Conservation (phyloP, 768 basidiomycete genomes). For the Lactarius sp. region DNA sequence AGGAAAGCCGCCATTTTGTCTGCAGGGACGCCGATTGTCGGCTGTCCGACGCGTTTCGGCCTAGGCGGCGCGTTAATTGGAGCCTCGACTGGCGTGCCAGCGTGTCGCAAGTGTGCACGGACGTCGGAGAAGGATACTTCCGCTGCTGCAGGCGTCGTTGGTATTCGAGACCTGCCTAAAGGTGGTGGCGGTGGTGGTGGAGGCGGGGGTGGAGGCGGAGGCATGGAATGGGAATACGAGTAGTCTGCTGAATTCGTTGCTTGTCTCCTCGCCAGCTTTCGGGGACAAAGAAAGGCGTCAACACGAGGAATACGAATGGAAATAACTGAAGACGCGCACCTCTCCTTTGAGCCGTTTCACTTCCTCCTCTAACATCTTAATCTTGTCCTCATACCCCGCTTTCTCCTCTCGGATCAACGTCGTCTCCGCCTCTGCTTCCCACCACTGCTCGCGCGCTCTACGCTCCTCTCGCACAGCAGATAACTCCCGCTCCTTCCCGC, state of each 20-base stretch:
- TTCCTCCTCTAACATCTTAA: conserved; percentile 62
- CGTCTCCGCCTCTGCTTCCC: conserved; percentile 36
- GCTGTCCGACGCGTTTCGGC: conserved; percentile 47
- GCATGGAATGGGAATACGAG: conserved; percentile 10
- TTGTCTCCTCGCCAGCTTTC: conserved; percentile 14
- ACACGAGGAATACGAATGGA: neutral
- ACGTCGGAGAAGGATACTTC: conserved; percentile 48
- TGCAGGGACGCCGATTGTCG: conserved; percentile 63
- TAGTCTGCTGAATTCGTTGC: conserved; percentile 1
- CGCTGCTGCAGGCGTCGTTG: conserved; percentile 30
- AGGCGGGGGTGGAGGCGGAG: conserved; percentile 23
- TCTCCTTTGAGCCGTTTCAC: conserved; percentile 53
- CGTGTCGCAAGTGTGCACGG: conserved; percentile 62
- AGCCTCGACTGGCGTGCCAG: conserved; percentile 53
- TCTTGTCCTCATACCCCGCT: conserved; percentile 55
- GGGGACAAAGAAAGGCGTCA: neutral
- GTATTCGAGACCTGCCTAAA: conserved; percentile 10
- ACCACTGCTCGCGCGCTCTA: conserved; percentile 39
- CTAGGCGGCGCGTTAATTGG: conserved; percentile 51
- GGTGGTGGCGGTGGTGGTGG: conserved; percentile 15
- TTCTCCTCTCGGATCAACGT: conserved; percentile 40
- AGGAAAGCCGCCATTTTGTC: conserved; percentile 84
- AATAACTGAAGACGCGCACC: conserved; percentile 33
- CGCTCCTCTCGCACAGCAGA: conserved; percentile 51
- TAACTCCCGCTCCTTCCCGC: conserved; percentile 62